Evolutionary conservation across 192 early-diverging fungal species (phyloP).

Genomic region (Entomortierella lignicola): DNA sequence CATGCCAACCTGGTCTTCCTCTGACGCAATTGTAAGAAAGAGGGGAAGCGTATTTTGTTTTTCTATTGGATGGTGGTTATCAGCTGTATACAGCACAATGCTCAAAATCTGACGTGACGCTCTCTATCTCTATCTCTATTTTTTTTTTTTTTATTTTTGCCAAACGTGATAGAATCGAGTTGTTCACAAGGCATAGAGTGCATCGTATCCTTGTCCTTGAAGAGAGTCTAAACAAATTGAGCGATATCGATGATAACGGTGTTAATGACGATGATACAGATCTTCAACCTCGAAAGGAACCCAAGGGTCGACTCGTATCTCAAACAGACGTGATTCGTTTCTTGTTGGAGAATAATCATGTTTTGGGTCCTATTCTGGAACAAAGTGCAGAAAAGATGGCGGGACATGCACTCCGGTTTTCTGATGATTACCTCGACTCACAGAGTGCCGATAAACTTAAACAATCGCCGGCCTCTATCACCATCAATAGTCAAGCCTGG

Average conservation of each 20-base stretch:
- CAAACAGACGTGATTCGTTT: conserved; percentile 67
- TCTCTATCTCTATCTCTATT: neutral
- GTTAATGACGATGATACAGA: conserved; percentile 28
- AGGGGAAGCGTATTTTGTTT: neutral
- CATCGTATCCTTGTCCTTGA: conserved; percentile 66
- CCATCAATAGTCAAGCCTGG: conserved; percentile 56
- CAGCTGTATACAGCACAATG: neutral
- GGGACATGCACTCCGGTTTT: conserved; percentile 29
- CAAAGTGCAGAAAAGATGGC: conserved; percentile 25
- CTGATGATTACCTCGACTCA: conserved; percentile 20
- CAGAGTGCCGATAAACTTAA: conserved; percentile 13
- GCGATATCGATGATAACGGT: conserved; percentile 24
- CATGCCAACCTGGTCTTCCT: conserved; percentile 33
- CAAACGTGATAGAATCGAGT: conserved; percentile 27
- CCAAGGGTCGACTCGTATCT: conserved; percentile 54
- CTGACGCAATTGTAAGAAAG: conserved; percentile 39
- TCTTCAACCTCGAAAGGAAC: conserved; percentile 26
- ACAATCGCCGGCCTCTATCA: conserved; percentile 43
- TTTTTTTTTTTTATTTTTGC: conserved; percentile 11
- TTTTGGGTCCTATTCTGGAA: conserved; percentile 62
- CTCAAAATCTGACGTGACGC: neutral
- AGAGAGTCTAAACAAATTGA: conserved; percentile 6
- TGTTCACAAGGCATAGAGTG: conserved; percentile 54
- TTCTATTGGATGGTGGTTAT: neutral
- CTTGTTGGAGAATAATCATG: conserved; percentile 62